Evolutionary conservation across 83 land plant genomes (phyloP), one percentile per base, ranked within the genome.

Genomic region (Thuja plicata): DNA sequence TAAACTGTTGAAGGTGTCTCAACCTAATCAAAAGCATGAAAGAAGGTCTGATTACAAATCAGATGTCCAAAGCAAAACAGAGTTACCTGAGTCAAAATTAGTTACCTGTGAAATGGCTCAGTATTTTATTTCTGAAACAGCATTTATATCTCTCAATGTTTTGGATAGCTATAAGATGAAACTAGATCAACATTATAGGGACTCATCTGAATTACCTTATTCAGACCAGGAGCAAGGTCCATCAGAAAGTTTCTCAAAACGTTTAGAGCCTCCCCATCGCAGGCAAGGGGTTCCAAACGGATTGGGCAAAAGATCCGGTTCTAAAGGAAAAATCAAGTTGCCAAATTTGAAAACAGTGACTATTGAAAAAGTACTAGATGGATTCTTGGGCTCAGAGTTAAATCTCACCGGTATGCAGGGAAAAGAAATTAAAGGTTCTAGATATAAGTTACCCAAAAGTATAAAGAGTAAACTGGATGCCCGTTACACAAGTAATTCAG

Each of bases 151-250:
- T 45, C 40, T 66, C 2, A 66, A 24, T 24, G n/a, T 66, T 66
- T 66, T 66, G 84, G 50, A 21, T 12, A 40, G n/a, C 15, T 81
- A 8, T 41, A 81, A 81, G 84, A 81, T 41, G 84, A 81, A 43
- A 81, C 27, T 24, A 41, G 46, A 45, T 41, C 11, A 45, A 40
- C 32, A 7, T 12, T 9, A 19, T 41, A 81, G 24, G 50, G 40
- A 81, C 16, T 41, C n/a, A 35, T 45, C 48, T 43, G 84, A 81
- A 48, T 24, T 81, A 10, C 84, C 84, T 81, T 43, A 45, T 81
- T 43, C 83, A 41, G 38, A 43, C 45, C 83, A 40, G 83, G 48
- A 80, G 83, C 83, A 80, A 80, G 41, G 48, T 27, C 83, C 45
- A 27, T 80, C 45, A 80, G 83, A 80, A 27, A 80, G 27, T 21